Evolutionary conservation across 2,329 filamentous ascomycete genomes (phyloP).

Genomic region (Fusarium subglutinans): DNA sequence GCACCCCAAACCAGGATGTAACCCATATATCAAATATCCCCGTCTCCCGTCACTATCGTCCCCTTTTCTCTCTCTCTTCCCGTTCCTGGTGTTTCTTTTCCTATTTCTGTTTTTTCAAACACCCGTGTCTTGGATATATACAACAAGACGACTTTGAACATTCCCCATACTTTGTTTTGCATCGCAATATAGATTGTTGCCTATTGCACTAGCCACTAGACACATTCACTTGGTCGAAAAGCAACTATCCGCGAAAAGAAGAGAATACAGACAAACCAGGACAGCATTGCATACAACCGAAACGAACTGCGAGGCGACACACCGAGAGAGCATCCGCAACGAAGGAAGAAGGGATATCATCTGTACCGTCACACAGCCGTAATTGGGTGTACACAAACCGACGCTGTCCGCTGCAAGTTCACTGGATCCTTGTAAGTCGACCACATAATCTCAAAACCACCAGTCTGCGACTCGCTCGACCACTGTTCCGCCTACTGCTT

Average conservation of each 20-base stretch:
- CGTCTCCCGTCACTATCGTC: conserved; percentile 24
- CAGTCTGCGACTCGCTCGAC: conserved; percentile 6
- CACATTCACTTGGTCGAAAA: conserved; percentile 8
- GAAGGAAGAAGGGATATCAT: conserved; percentile 5
- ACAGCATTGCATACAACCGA: conserved; percentile 17
- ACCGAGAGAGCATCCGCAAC: background rate
- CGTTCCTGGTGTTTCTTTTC: conserved; percentile 30
- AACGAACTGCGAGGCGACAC: conserved; percentile 29
- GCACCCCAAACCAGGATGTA: conserved; percentile 13
- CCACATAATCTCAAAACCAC: conserved; percentile 17
- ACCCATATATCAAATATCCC: conserved; percentile 37
- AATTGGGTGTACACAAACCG: conserved; percentile 30
- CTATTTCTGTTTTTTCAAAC: conserved; percentile 24
- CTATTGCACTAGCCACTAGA: background rate
- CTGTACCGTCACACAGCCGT: conserved; percentile 18
- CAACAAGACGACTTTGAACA: conserved; percentile 10
- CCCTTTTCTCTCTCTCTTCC: conserved; percentile 34
- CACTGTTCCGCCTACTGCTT: conserved; percentile 7
- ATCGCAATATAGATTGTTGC: conserved; percentile 7
- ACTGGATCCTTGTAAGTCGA: conserved; percentile 41
- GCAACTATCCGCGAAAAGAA: conserved; percentile 17
- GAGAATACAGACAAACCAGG: background rate
- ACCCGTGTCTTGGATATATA: conserved; percentile 13
- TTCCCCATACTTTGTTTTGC: conserved; percentile 4
- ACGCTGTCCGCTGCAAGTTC: conserved; percentile 7